A percentile compares a stretch with the other conserved stretches of the same genome.
Conservation (phyloP, 352 stramenopile genomes). For the Phytopythium oedochilum region DNA sequence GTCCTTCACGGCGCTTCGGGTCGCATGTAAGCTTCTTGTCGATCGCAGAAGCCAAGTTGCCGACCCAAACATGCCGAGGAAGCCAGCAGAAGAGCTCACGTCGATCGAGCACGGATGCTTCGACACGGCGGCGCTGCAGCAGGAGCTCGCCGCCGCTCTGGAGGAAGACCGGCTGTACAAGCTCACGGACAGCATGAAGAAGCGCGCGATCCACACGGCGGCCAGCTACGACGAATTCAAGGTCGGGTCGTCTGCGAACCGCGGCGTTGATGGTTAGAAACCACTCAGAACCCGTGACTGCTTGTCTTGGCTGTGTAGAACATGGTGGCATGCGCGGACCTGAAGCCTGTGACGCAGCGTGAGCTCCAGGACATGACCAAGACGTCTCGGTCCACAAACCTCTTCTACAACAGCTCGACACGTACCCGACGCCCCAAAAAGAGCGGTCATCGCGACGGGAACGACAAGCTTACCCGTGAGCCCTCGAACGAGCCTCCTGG, state of each 20-base stretch:
- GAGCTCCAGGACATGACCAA: conserved; percentile 61
- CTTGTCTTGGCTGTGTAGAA: conserved; percentile 36
- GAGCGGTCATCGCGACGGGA: conserved; percentile 1
- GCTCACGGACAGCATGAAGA: conserved; percentile 84
- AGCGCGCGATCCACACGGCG: conserved; percentile 82
- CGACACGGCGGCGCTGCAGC: conserved; percentile 65
- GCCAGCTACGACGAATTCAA: conserved; percentile 86
- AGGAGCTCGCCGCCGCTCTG: conserved; percentile 63
- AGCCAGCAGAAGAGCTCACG: conserved; percentile 31
- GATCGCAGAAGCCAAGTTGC: neutral
- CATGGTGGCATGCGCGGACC: conserved; percentile 73
- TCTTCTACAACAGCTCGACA: conserved; percentile 47
- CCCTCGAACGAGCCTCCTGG: conserved; percentile 26
- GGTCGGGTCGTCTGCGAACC: conserved; percentile 15
- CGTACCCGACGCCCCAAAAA: conserved; percentile 1
- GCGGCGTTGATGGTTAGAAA: too few relatives aligned
- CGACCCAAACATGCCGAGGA: conserved; percentile 13
- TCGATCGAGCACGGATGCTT: conserved; percentile 77
- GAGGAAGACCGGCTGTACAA: conserved; percentile 84
- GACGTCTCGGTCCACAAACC: conserved; percentile 48
- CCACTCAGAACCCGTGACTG: too few relatives aligned
- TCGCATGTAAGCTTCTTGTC: too few relatives aligned
- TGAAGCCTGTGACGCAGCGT: conserved; percentile 75
- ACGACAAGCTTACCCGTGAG: neutral
- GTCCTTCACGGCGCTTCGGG: neutral